These are phyloP conservation scores for Protea cynaroides DNA, from an alignment of 164 flowering plant species.

Conservation along the genomic window DNA sequence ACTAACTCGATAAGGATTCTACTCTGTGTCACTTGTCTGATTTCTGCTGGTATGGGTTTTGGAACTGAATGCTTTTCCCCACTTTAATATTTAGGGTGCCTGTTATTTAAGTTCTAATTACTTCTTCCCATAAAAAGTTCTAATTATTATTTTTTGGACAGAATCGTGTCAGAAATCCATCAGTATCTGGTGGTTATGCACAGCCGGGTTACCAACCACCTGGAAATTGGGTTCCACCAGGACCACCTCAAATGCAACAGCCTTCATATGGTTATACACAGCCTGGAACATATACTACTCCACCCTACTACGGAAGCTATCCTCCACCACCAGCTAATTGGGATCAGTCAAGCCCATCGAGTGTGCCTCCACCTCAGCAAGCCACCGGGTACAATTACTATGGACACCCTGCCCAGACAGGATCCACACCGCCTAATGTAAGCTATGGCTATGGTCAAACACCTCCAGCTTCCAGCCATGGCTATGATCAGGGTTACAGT, in stretches of 20 bases:
- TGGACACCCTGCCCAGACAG: constrained; percentile 28
- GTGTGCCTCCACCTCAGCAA: constrained; percentile 22
- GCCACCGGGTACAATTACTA: constrained; percentile 30
- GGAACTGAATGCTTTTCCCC: too few species aligned
- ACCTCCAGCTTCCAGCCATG: constrained; percentile 17
- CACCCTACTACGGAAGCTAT: constrained; percentile 31
- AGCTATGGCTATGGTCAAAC: constrained; percentile 27
- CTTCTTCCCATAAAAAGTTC: too few species aligned
- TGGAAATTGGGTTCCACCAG: constrained; percentile 29
- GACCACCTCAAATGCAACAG: constrained; percentile 27
- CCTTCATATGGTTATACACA: constrained; percentile 33
- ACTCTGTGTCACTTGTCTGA: too few species aligned
- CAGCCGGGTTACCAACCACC: constrained; percentile 27
- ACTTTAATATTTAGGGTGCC: too few species aligned
- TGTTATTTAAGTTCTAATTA: too few species aligned
- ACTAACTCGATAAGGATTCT: too few species aligned
- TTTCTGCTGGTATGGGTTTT: too few species aligned
- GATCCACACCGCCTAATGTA: constrained; percentile 20
- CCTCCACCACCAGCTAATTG: constrained; percentile 25
- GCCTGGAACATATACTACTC: constrained; percentile 22
- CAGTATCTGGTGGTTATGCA: constrained; percentile 18
- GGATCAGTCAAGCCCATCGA: constrained; percentile 30
- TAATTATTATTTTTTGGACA: constrained; percentile 3
- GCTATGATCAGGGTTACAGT: constrained; percentile 29
- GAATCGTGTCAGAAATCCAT: constrained; percentile 29